A percentile compares a stretch with the other conserved stretches of the same genome.
phyloP scores from a whole-genome alignment of 768 basidiomycete species.

The Trametes elegans region DNA sequence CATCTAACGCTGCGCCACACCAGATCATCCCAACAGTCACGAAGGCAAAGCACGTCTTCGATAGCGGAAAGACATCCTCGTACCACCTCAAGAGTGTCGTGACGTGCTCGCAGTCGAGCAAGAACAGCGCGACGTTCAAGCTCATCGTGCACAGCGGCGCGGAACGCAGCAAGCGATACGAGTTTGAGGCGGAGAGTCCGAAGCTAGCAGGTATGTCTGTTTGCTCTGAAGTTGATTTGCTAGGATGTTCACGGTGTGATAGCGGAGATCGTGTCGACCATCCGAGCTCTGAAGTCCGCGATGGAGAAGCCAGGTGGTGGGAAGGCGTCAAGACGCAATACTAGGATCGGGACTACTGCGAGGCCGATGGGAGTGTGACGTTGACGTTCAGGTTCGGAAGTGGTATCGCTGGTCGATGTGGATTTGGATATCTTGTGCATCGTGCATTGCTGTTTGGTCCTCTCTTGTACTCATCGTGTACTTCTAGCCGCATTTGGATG shows the following conservation, averaged over 20 bases:
- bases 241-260: background rate
- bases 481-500: background rate
- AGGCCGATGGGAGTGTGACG: slow-evolving; percentile 15
- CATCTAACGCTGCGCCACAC: background rate
- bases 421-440: background rate
- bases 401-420: background rate
- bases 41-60: slow-evolving; percentile 77
- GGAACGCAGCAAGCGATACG: slow-evolving; percentile 84
- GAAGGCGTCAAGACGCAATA: slow-evolving; percentile 61
- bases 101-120: slow-evolving; percentile 79
- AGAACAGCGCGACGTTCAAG: slow-evolving; percentile 83
- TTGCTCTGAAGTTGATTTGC: background rate
- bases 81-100: slow-evolving; percentile 89
- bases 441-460: too few species aligned
- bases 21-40: slow-evolving; percentile 89
- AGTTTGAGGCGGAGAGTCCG: slow-evolving; percentile 92
- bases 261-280: slow-evolving; percentile 79
- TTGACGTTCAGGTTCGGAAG: background rate
- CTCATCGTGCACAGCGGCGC: slow-evolving; percentile 73
- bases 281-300: slow-evolving; percentile 60
- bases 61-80: slow-evolving; percentile 86
- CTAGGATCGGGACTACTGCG: slow-evolving; percentile 8
- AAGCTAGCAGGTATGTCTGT: slow-evolving; percentile 66
- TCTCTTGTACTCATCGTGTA: background rate
- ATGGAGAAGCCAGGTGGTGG: slow-evolving; percentile 66